Base-by-base conservation (phyloP, 164 flowering plant genomes). In the Malania oleifera region DNA sequence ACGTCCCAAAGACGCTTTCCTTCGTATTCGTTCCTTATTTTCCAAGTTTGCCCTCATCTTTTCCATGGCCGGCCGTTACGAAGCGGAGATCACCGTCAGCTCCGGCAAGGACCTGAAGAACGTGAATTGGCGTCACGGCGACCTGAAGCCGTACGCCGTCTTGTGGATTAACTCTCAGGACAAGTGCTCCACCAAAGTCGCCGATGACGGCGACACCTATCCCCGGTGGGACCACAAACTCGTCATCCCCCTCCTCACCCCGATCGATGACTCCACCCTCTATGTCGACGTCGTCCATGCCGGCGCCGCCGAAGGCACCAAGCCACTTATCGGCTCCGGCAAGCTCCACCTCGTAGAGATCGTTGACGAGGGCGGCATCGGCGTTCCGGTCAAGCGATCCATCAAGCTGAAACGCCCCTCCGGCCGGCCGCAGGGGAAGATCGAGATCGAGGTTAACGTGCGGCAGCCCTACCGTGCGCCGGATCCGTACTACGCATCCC, bases 101-200 rank as follows among this genome's bases (percentile, higher is more conserved):
- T 80, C 85, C 1, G 97, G 91, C 52, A 80, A 72, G 34, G 85
- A 87, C 68, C 75, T 87, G 50, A 89, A 89, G 64, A 89, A 89
- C 73, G 83, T 89, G 49, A 89, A 89, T 70, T 89, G 96, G 96
- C 87, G 88, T 13, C 43, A 83, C 78, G 96, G 95, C 65, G 56
- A 54, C 7, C 59, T 67, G 61, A 67, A 67, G 55, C 97, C 97
- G 0, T 89, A 89, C 79, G 95, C 77, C 73, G 92, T 89, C 57
- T 74, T 74, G 1, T 89, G 97, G 97, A 61, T 87, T 24, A 82
- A 83, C 54, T 83, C 88, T 18, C 61, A 44, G 0, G 38, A 53
- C 71, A 87, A 89, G 57, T 66, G 60, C 77, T 64, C 91, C 62
- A 87, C 84, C 56, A 41, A 57, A 17, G 82, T 77, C 48, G 95